These are phyloP conservation scores for Dipteronia dyeriana DNA, from an alignment of 345 rosid genomes.

Conservation along the genomic window DNA sequence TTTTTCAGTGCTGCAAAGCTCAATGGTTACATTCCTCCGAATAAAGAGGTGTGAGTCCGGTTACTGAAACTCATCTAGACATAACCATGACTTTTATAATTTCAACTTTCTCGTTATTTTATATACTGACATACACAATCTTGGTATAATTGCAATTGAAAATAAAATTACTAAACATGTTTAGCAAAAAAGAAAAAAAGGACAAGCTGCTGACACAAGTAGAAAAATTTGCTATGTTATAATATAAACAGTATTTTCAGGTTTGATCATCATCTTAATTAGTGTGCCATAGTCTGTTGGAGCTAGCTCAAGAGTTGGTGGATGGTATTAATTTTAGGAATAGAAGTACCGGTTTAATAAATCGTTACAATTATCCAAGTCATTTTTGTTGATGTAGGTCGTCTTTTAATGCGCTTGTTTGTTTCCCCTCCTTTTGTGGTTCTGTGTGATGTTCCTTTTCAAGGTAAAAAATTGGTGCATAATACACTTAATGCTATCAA, in stretches of 20 bases:
- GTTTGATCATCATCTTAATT: constrained; percentile 12
- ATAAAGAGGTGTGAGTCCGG: constrained; percentile 59
- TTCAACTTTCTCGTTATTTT: background rate
- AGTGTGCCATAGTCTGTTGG: background rate
- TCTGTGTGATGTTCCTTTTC: background rate
- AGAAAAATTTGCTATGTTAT: background rate
- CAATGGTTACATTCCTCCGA: constrained; percentile 91
- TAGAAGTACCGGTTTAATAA: background rate
- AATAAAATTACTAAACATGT: background rate
- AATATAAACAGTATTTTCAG: constrained; percentile 4
- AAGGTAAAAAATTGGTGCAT: background rate
- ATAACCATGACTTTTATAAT: background rate
- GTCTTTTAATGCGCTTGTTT: background rate
- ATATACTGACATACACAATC: background rate
- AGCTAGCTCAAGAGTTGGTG: constrained; percentile 12
- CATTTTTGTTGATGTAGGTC: background rate
- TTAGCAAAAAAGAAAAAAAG: background rate
- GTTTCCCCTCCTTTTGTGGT: background rate
- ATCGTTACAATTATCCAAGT: background rate
- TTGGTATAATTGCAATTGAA: constrained; percentile 10
- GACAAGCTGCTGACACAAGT: constrained; percentile 4
- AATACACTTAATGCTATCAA: background rate
- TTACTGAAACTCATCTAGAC: background rate
- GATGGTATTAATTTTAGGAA: background rate
- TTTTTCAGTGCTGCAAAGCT: constrained; percentile 85